A percentile compares a stretch with the other conserved stretches of the same genome.
Conservation (phyloP, 179 eudicot genomes). For the Beta corolliflora region DNA sequence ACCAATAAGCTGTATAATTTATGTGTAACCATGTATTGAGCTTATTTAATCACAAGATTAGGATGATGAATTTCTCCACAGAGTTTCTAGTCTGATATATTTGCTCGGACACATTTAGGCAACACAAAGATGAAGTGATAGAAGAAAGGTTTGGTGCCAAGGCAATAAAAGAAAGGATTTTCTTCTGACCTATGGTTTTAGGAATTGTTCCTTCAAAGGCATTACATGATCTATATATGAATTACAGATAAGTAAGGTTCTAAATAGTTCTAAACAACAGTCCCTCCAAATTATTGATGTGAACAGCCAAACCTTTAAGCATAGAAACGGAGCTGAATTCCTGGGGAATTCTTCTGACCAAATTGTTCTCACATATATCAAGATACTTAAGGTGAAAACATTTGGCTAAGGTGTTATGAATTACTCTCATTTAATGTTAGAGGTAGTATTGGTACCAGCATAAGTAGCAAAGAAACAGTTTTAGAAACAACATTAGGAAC, state of each 20-base stretch:
- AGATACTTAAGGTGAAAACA: not conserved
- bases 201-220: slow-evolving; percentile 1
- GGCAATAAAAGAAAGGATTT: not conserved
- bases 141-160: not conserved
- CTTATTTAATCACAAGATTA: too few species aligned
- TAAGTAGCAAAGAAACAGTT: not conserved
- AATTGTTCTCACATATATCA: slow-evolving; percentile 2
- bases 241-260: not conserved
- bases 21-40: too few species aligned
- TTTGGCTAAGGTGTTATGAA: not conserved
- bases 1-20: too few species aligned
- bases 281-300: not conserved
- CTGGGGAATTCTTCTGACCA: not conserved
- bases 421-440: not conserved
- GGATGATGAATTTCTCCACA: too few species aligned
- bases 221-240: not conserved
- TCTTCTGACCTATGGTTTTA: not conserved
- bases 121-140: too few species aligned
- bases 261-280: not conserved
- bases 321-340: not conserved
- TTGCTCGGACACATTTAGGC: too few species aligned
- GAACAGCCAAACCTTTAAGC: not conserved
- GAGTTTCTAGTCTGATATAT: too few species aligned
- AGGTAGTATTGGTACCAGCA: not conserved
- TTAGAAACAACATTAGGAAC: not conserved